These are phyloP conservation scores for Cucurbita argyrosperma DNA, from an alignment of 306 rosid genomes.

Conservation along the genomic window DNA sequence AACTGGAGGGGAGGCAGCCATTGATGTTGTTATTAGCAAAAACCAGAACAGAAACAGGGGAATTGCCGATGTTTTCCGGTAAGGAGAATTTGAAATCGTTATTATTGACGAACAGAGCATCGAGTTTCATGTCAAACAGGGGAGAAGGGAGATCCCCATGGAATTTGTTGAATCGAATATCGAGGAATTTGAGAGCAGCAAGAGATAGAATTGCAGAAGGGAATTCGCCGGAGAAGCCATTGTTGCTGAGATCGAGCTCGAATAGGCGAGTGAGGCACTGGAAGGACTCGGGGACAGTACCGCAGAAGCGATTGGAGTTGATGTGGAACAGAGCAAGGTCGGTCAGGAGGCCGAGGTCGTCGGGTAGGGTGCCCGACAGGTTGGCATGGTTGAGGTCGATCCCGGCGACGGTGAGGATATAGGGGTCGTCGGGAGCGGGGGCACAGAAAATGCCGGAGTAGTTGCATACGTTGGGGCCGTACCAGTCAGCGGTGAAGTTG, in stretches of 20 bases:
- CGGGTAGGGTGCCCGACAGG: constrained; percentile 49
- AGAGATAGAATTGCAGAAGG: constrained; percentile 38
- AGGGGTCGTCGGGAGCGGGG: constrained; percentile 44
- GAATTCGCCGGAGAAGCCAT: constrained; percentile 49
- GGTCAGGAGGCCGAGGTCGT: constrained; percentile 54
- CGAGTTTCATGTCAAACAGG: constrained; percentile 52
- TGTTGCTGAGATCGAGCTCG: constrained; percentile 70
- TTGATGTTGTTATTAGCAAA: constrained; percentile 50
- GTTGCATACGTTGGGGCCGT: constrained; percentile 60
- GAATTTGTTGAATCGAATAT: constrained; percentile 54
- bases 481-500: constrained; percentile 56
- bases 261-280: constrained; percentile 27
- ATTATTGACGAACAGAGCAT: constrained; percentile 66
- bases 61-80: constrained; percentile 43
- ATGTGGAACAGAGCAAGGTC: constrained; percentile 68
- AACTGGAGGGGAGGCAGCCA: constrained; percentile 50
- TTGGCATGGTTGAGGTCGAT: constrained; percentile 68
- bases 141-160: constrained; percentile 36
- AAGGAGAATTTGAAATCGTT: constrained; percentile 42
- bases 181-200: constrained; percentile 35
- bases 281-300: constrained; percentile 39
- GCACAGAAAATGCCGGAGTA: constrained; percentile 80
- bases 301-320: constrained; percentile 65
- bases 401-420: constrained; percentile 60
- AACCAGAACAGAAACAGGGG: constrained; percentile 51